phyloP scores from a whole-genome alignment of 108 stramenopile genomes.

The Discostella stelligeroides region DNA sequence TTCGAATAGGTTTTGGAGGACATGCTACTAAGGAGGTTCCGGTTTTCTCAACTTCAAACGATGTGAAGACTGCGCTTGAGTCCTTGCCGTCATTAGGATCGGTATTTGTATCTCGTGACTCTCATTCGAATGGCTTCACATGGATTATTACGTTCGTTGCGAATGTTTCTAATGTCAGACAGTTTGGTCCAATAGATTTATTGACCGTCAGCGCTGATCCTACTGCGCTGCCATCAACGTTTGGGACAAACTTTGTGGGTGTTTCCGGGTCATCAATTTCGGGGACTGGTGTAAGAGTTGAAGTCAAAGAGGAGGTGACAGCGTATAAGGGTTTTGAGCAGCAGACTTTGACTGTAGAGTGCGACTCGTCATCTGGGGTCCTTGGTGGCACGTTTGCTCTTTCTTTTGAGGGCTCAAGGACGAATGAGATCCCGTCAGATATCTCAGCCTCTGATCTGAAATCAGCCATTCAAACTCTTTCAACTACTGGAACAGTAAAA shows the following conservation, averaged over 20 bases:
- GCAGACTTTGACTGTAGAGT: slow-evolving; percentile 38
- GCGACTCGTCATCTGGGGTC: slow-evolving; percentile 13
- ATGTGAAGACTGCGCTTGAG: slow-evolving; percentile 57
- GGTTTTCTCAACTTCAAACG: slow-evolving; percentile 47
- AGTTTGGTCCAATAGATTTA: slow-evolving; percentile 36
- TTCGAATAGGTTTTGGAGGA: slow-evolving; percentile 56
- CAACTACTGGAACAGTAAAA: slow-evolving; percentile 22
- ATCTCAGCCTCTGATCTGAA: slow-evolving; percentile 54
- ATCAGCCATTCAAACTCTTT: slow-evolving; percentile 50
- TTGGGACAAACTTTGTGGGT: slow-evolving; percentile 16
- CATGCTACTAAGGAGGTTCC: slow-evolving; percentile 50
- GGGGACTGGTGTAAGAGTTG: slow-evolving; percentile 33
- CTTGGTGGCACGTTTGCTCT: slow-evolving; percentile 62
- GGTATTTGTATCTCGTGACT: slow-evolving; percentile 30
- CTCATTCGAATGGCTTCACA: slow-evolving; percentile 23
- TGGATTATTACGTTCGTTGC: slow-evolving; percentile 54
- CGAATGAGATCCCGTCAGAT: slow-evolving; percentile 56
- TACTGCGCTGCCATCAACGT: slow-evolving; percentile 20
- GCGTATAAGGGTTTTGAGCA: slow-evolving; percentile 53
- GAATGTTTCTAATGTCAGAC: slow-evolving; percentile 12
- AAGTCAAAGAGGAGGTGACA: slow-evolving; percentile 28
- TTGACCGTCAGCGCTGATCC: slow-evolving; percentile 39
- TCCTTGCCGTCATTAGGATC: slow-evolving; percentile 56
- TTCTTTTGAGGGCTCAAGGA: slow-evolving; percentile 55
- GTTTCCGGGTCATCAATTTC: slow-evolving; percentile 16